These are phyloP conservation scores for Talaromyces stipitatus DNA, from an alignment of 495 filamentous ascomycete species.

Conservation along the genomic window DNA sequence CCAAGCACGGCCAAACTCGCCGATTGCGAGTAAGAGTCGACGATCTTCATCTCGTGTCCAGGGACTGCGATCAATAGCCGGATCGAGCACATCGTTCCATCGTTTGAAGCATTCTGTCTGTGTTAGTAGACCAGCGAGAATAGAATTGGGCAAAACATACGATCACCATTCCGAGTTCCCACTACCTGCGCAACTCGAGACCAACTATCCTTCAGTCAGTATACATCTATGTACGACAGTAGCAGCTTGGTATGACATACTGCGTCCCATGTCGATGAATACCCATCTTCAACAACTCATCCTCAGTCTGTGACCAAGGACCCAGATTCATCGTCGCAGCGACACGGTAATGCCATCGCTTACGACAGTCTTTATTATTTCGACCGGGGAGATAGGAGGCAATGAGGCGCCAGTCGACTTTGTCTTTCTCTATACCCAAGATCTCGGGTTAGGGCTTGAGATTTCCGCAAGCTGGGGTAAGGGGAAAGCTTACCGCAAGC, in stretches of 20 bases:
- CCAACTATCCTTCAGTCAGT: conserved; percentile 10
- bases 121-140: background rate
- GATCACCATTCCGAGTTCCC: conserved; percentile 16
- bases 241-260: background rate
- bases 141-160: conserved; percentile 4
- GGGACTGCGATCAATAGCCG: conserved; percentile 13
- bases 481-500: background rate
- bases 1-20: conserved; percentile 9
- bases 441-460: too few relatives aligned
- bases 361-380: conserved; percentile 22
- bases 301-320: conserved; percentile 16
- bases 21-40: conserved; percentile 7
- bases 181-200: conserved; percentile 16
- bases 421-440: conserved; percentile 1
- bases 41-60: conserved; percentile 15
- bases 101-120: conserved; percentile 17
- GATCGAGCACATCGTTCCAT: conserved; percentile 17
- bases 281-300: conserved; percentile 17
- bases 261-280: conserved; percentile 11
- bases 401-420: conserved; percentile 12
- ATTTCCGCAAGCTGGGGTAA: too few relatives aligned
- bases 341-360: conserved; percentile 15
- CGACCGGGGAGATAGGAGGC: conserved; percentile 13
- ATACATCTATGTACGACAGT: background rate
- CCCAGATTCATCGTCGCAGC: conserved; percentile 10